These are phyloP conservation scores for Aspergillus sp. DNA, from an alignment of 2,329 filamentous ascomycete genomes.

Conservation along the genomic window DNA sequence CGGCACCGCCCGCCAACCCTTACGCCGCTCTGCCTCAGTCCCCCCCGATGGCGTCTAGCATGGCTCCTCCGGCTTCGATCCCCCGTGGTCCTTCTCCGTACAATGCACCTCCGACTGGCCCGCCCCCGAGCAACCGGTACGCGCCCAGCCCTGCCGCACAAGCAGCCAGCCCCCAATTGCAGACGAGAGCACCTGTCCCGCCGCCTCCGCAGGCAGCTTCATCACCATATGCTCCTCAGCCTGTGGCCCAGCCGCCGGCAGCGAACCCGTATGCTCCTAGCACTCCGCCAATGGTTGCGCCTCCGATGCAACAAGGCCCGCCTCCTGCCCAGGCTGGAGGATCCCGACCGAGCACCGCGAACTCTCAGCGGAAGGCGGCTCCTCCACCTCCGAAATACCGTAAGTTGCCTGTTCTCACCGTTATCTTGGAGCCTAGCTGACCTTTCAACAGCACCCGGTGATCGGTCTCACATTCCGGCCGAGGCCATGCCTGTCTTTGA, in stretches of 20 bases:
- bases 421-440: conserved; percentile 9
- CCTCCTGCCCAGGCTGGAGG: conserved; percentile 38
- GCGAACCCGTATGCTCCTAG: conserved; percentile 45
- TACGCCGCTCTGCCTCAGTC: conserved; percentile 40
- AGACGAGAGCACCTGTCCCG: conserved; percentile 48
- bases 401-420: conserved; percentile 36
- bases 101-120: conserved; percentile 69
- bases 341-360: conserved; percentile 48
- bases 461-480: conserved; percentile 82
- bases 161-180: conserved; percentile 45
- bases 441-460: conserved; percentile 58
- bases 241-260: conserved; percentile 32
- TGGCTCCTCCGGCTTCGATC: conserved; percentile 51
- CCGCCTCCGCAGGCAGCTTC: conserved; percentile 43
- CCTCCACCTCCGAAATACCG: conserved; percentile 65
- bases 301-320: conserved; percentile 27
- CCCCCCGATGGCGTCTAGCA: conserved; percentile 36
- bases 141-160: conserved; percentile 64
- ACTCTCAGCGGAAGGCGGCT: conserved; percentile 48
- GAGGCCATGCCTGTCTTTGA: conserved; percentile 76
- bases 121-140: conserved; percentile 73
- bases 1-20: conserved; percentile 46
- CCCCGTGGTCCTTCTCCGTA: conserved; percentile 81
- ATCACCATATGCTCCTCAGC: conserved; percentile 60
- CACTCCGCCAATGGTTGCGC: conserved; percentile 45